Base-by-base conservation (phyloP, 768 basidiomycete genomes). In the Mycena indigotica region DNA sequence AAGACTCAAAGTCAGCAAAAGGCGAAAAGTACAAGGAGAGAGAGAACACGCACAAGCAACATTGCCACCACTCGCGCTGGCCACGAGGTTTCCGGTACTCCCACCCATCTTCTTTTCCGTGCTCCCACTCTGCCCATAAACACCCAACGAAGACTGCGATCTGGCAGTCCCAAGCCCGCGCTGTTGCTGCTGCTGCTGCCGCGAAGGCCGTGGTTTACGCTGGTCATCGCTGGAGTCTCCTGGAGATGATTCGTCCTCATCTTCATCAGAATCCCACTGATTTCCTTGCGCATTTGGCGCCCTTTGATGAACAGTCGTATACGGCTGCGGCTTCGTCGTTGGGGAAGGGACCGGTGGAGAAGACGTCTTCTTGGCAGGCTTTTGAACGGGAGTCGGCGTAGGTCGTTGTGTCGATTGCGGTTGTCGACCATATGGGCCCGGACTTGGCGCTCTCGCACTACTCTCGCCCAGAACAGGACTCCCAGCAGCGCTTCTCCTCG, bases 401-500 rank as follows among this genome's bases (percentile, higher is more conserved):
- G 32, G 32, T 35, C 32, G 8, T 23, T 50, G 32, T 16, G 8
- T n/a, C n/a, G 16, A 30, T 26, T 17, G 35, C 10, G 19, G 38
- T 32, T 3, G 8, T 21, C n/a, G 26, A 8, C 19, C 39, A 21
- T 60, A 55, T 35, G 39, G 55, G 38, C 50, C 59, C 26, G 55
- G 56, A 26, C 52, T 61, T 39, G 60, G 45, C 28, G 41, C 26
- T 2, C 53, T n/a, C 29, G 32, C 32, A 17, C 30, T 41, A 57
- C 71, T 75, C 15, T 26, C 44, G 17, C 57, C 57, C 24, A 30
- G n/a, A 29, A 72, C 77, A 12, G 88, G 88, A 0, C 87, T 88
- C 51, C 80, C 82, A 15, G 86, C 78, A 25, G 77, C 70, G 61
- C 85, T 85, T 46, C 86, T 77, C 38, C 88, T 75, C 4, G 88